These are phyloP conservation scores for Naegleria gruberi DNA, from an alignment of 208 protist genomes.

Conservation along the genomic window DNA sequence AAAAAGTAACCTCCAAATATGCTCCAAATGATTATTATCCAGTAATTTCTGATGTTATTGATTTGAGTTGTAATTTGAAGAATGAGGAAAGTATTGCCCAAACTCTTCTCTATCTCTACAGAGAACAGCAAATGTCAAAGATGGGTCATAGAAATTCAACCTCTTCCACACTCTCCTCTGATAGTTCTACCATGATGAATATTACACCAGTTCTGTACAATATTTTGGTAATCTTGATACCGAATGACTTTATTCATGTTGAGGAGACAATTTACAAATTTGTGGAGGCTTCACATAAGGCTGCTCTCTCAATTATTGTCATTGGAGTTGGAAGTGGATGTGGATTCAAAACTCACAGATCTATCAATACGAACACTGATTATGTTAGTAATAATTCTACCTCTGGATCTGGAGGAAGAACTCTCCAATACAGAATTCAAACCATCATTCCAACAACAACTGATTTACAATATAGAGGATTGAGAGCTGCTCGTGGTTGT, in stretches of 20 bases:
- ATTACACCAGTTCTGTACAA: not conserved
- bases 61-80: slow-evolving; percentile 9
- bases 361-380: not conserved
- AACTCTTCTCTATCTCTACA: not conserved
- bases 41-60: not conserved
- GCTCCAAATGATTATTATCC: slow-evolving; percentile 1
- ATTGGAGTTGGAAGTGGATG: not conserved
- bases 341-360: not conserved
- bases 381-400: not conserved
- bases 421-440: not conserved
- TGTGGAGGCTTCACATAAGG: slow-evolving; percentile 13
- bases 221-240: not conserved
- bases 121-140: not conserved
- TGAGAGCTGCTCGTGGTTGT: not conserved
- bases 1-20: not conserved
- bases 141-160: not conserved
- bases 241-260: not conserved
- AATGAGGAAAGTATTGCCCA: not conserved
- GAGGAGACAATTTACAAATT: slow-evolving; percentile 10
- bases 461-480: slow-evolving; percentile 2
- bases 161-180: no score
- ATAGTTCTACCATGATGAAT: no score
- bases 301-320: not conserved
- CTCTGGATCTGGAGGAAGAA: not conserved
- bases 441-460: not conserved